Conservation (phyloP, 129 eudicot species). For the Chrysanthemum makinoi region DNA sequence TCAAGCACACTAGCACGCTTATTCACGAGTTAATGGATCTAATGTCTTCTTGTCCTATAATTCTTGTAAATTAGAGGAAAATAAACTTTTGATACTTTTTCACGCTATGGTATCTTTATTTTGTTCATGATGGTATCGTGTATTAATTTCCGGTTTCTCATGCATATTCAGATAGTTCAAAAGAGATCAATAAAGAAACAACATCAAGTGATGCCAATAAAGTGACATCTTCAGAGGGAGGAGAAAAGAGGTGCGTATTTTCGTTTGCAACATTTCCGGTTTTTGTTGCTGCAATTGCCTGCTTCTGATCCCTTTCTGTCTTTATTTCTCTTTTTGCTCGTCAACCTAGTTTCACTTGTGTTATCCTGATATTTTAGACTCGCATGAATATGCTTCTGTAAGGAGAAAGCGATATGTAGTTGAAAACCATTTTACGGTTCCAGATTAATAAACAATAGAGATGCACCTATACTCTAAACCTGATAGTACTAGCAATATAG, state of each 20-base stretch:
- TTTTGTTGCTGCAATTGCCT: background rate
- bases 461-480: background rate
- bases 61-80: conserved; percentile 5
- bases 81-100: conserved; percentile 1
- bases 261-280: conserved; percentile 24
- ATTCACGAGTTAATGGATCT: background rate
- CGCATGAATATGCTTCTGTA: background rate
- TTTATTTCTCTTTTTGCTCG: conserved; percentile 18
- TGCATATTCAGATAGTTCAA: conserved; percentile 56
- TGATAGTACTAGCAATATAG: conserved; percentile 1
- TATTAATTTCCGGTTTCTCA: conserved; percentile 15
- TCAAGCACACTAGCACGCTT: background rate
- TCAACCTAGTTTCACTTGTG: conserved; percentile 1
- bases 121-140: conserved; percentile 1
- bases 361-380: no score
- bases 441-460: background rate
- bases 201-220: conserved; percentile 41
- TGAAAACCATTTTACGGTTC: conserved; percentile 11
- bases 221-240: conserved; percentile 45
- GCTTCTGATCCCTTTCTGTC: conserved; percentile 12
- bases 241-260: conserved; percentile 51
- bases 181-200: conserved; percentile 46
- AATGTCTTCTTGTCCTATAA: background rate
- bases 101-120: conserved; percentile 12
- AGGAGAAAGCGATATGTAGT: conserved; percentile 18